A percentile compares a stretch with the other conserved stretches of the same genome.
These are phyloP conservation scores for Graphilbum ipis-grandicollis DNA, from an alignment of 2,329 filamentous ascomycete species.

Conservation along the genomic window DNA sequence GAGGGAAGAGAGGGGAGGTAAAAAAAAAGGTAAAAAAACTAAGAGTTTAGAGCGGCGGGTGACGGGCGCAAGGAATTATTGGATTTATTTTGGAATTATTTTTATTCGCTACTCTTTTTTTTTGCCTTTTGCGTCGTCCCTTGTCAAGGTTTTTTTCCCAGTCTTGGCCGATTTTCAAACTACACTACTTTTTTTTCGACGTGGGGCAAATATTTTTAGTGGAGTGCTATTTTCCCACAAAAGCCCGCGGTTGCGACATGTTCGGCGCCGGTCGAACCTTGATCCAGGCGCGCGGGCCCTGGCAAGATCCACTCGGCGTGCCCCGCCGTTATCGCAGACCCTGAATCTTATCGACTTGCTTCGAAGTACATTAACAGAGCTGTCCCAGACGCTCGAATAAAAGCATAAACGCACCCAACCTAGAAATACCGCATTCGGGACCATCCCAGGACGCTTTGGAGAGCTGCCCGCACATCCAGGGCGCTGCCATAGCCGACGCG, in stretches of 20 bases:
- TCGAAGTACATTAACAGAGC: too few relatives aligned
- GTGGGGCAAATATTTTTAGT: not conserved
- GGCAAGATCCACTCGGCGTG: too few relatives aligned
- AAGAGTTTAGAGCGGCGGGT: not conserved
- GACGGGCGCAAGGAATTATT: too few relatives aligned
- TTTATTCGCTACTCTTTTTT: conserved; percentile 1
- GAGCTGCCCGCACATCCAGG: conserved; percentile 50
- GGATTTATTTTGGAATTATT: too few relatives aligned
- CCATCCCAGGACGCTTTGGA: conserved; percentile 45
- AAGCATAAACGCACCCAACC: not conserved
- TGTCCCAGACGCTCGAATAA: too few relatives aligned
- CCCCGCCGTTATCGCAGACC: too few relatives aligned
- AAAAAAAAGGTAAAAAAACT: conserved; percentile 1
- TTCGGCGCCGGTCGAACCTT: not conserved
- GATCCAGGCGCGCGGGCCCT: not conserved
- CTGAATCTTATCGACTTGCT: too few relatives aligned
- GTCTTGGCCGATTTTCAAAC: conserved; percentile 1
- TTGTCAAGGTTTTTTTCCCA: conserved; percentile 7
- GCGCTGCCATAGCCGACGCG: conserved; percentile 51
- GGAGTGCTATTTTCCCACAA: too few relatives aligned
- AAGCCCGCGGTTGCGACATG: not conserved
- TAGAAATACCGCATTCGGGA: conserved; percentile 40
- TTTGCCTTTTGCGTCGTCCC: conserved; percentile 1
- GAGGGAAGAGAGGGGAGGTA: conserved; percentile 1
- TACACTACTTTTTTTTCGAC: conserved; percentile 5